phyloP scores from a whole-genome alignment of 441 rosid species.

The Syzygium syzygioides region DNA sequence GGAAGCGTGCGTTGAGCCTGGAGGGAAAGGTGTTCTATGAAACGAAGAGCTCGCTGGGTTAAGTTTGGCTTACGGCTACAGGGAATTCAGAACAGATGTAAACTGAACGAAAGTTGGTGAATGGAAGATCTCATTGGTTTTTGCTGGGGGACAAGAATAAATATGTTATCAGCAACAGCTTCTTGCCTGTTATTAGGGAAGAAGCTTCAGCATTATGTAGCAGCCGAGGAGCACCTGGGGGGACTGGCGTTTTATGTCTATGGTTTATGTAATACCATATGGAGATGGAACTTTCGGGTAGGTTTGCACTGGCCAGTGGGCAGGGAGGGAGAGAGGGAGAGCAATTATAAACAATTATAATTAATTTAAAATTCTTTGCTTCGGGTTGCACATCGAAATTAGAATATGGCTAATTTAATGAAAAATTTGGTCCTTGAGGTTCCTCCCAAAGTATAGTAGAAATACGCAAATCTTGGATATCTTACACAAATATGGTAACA shows the following conservation, averaged over 20 bases:
- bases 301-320: neutral
- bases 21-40: neutral
- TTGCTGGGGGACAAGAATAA: neutral
- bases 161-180: neutral
- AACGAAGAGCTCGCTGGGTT: neutral
- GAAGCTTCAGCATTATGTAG: neutral
- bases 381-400: neutral
- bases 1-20: neutral
- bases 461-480: too few relatives aligned
- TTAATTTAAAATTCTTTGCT: too few relatives aligned
- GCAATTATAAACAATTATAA: neutral
- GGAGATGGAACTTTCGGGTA: neutral
- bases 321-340: neutral
- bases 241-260: neutral
- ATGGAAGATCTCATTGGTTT: neutral
- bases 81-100: neutral
- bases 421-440: neutral
- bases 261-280: neutral
- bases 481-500: neutral
- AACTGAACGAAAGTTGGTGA: neutral
- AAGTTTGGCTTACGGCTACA: neutral
- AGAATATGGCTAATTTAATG: neutral
- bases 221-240: neutral
- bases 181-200: neutral
- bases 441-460: too few relatives aligned